Percentiles rank a stretch among this genome's conserved stretches.
Evolutionary conservation across 768 basidiomycete genomes (phyloP).

Genomic region (Asterophora lycoperdoides): DNA sequence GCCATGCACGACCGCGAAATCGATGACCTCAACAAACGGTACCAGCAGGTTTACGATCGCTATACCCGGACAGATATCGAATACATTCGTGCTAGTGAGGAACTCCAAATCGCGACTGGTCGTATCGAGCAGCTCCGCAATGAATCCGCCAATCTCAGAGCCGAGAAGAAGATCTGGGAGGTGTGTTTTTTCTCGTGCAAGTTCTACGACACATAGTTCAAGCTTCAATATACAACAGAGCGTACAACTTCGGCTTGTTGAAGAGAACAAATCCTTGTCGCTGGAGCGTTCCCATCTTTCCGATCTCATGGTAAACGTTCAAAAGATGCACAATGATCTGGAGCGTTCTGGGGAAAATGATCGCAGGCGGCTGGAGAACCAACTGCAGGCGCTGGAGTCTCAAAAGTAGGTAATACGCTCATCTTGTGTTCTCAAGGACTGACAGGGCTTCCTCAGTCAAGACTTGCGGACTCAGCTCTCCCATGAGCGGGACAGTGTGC

Average conservation of each 20-base stretch:
- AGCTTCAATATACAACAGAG: constrained; percentile 55
- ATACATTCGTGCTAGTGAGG: constrained; percentile 63
- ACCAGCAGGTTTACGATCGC: constrained; percentile 69
- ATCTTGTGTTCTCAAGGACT: background rate
- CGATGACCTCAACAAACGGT: constrained; percentile 62
- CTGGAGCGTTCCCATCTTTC: constrained; percentile 82
- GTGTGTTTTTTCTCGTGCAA: constrained; percentile 34
- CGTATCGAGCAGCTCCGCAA: constrained; percentile 75
- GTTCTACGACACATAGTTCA: constrained; percentile 5
- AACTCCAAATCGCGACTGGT: constrained; percentile 53
- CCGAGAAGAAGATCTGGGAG: constrained; percentile 94
- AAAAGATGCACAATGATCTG: constrained; percentile 85
- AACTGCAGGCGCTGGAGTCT: constrained; percentile 70
- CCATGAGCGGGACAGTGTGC: constrained; percentile 69
- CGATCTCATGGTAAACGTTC: constrained; percentile 85
- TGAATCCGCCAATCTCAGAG: constrained; percentile 82
- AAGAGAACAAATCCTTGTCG: constrained; percentile 78
- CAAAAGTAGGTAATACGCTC: constrained; percentile 56
- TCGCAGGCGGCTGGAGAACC: constrained; percentile 72
- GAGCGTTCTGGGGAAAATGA: constrained; percentile 84
- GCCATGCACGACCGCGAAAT: constrained; percentile 58
- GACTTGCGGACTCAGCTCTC: constrained; percentile 65
- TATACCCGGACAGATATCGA: constrained; percentile 74
- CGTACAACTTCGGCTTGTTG: constrained; percentile 73
- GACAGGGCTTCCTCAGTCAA: constrained; percentile 42